Evolutionary conservation across 2,329 filamentous ascomycete species (phyloP).

Genomic region (Trichoderma koningii): DNA sequence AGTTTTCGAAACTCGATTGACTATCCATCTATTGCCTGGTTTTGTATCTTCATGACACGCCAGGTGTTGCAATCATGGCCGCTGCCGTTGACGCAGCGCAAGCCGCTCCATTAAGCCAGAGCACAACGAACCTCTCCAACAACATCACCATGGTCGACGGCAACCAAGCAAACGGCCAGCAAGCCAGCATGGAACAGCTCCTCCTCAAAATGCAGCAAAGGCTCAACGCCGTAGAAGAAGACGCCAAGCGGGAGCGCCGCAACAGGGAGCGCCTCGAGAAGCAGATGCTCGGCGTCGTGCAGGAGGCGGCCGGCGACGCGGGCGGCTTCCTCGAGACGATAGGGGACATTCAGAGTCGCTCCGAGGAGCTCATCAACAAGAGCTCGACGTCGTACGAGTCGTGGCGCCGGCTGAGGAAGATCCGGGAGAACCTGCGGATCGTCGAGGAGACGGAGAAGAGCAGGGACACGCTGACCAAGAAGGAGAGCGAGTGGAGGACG

Average conservation of each 20-base stretch:
- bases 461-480: neutral
- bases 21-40: neutral
- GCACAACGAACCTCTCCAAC: neutral
- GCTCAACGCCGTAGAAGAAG: neutral
- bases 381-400: neutral
- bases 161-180: neutral
- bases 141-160: too few relatives aligned
- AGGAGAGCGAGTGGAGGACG: neutral
- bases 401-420: neutral
- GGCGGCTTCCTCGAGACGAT: neutral
- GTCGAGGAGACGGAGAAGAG: neutral
- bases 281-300: neutral
- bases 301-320: neutral
- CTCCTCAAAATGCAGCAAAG: neutral
- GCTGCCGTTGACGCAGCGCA: neutral
- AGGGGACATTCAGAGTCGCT: neutral
- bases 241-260: neutral
- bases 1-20: neutral
- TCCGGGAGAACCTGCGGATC: neutral
- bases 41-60: neutral
- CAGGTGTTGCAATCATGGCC: neutral
- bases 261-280: conserved; percentile 1
- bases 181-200: neutral
- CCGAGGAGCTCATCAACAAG: neutral
- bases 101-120: neutral